Evolutionary conservation across 2,329 filamentous ascomycete species (phyloP).

Genomic region (Ophiocordyceps camponoti-rufipedis): DNA sequence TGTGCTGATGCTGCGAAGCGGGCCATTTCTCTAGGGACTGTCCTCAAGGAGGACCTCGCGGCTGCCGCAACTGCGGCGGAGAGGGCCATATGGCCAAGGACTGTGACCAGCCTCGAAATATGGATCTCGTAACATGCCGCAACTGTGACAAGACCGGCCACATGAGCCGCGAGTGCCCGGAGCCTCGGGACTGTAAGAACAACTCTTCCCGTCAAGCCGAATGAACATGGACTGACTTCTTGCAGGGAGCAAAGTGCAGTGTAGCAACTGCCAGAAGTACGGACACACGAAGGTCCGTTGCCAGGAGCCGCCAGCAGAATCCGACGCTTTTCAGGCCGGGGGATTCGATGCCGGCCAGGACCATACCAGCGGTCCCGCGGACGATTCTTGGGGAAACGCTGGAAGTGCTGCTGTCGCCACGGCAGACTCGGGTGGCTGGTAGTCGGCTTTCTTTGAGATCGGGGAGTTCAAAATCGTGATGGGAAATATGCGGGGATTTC

Average conservation of each 20-base stretch:
- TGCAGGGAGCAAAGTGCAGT: conserved; percentile 21
- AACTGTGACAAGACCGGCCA: conserved; percentile 44
- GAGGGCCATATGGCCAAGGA: conserved; percentile 39
- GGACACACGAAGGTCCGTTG: conserved; percentile 21
- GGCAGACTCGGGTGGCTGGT: background rate
- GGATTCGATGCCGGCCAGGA: background rate
- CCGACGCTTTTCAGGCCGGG: background rate
- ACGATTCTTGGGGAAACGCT: background rate
- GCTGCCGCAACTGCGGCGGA: conserved; percentile 44
- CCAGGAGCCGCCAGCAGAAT: conserved; percentile 8
- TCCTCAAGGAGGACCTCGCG: conserved; percentile 36
- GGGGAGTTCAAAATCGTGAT: too few relatives aligned
- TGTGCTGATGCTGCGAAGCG: conserved; percentile 13
- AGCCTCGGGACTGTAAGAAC: conserved; percentile 25
- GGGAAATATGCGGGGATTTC: too few relatives aligned
- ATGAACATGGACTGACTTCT: conserved; percentile 5
- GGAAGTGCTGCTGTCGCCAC: background rate
- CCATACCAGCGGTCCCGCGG: background rate
- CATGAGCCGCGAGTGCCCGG: conserved; percentile 41
- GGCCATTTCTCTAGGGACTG: conserved; percentile 49
- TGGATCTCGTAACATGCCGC: conserved; percentile 35
- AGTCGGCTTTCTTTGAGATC: background rate
- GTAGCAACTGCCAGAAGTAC: conserved; percentile 18
- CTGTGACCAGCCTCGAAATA: conserved; percentile 26
- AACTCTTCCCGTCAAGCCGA: background rate